Conservation (phyloP, 176 grass and related monocot species). For the Otatea glauca region DNA sequence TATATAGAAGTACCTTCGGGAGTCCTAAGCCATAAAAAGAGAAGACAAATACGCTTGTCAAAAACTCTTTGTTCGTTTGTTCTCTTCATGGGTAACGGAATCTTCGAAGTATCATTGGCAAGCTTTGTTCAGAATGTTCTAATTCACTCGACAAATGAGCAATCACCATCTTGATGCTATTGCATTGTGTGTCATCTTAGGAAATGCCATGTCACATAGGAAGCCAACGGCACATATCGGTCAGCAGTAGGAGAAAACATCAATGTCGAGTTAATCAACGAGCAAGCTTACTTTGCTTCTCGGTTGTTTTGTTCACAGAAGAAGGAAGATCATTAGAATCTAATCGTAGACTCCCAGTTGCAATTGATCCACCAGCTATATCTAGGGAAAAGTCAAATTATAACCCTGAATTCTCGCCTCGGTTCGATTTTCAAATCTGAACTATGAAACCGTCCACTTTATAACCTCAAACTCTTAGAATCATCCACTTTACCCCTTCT, state of each 20-base stretch:
- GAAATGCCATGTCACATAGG: slow-evolving; percentile 18
- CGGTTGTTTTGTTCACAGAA: background rate
- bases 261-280: slow-evolving; percentile 7
- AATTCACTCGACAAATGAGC: slow-evolving; percentile 10
- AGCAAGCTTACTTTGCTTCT: background rate
- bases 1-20: too few relatives aligned
- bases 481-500: too few relatives aligned
- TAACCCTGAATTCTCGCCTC: too few relatives aligned
- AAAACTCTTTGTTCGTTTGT: slow-evolving; percentile 1
- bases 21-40: background rate
- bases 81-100: slow-evolving; percentile 10
- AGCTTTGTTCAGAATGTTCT: slow-evolving; percentile 13
- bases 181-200: slow-evolving; percentile 20
- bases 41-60: slow-evolving; percentile 29
- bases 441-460: too few relatives aligned
- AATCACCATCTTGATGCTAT: slow-evolving; percentile 9
- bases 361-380: background rate
- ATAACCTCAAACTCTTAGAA: too few relatives aligned
- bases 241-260: slow-evolving; percentile 20
- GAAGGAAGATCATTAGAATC: background rate
- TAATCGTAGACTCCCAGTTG: background rate
- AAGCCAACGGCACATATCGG: slow-evolving; percentile 16
- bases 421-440: too few relatives aligned
- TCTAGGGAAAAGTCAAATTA: too few relatives aligned
- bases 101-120: slow-evolving; percentile 14